These are phyloP conservation scores for Microascus cirrosus DNA, from an alignment of 2,329 filamentous ascomycete species.

Conservation along the genomic window DNA sequence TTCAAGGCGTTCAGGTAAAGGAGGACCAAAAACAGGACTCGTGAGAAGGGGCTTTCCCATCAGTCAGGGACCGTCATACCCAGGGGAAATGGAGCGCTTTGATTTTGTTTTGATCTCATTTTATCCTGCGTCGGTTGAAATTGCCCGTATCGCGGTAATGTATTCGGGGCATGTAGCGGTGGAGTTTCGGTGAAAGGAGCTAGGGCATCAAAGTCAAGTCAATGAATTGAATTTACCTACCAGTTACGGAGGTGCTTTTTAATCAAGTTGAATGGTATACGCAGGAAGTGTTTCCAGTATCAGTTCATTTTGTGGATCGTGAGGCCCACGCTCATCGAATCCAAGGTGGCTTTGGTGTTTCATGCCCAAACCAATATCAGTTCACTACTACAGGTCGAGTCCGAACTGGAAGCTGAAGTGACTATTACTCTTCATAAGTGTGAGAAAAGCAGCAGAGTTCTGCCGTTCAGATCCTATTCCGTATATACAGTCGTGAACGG, in stretches of 20 bases:
- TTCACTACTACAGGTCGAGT: too few relatives aligned
- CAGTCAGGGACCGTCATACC: slow-evolving; percentile 1
- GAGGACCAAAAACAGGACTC: neutral
- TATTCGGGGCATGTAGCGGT: neutral
- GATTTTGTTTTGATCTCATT: slow-evolving; percentile 1
- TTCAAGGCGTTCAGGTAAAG: neutral
- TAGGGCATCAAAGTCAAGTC: neutral
- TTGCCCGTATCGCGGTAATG: neutral
- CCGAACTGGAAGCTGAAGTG: too few relatives aligned
- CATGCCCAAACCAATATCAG: too few relatives aligned
- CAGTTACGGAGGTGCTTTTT: neutral
- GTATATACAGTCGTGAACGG: too few relatives aligned
- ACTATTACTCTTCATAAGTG: too few relatives aligned
- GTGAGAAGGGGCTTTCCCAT: neutral
- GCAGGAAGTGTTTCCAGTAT: too few relatives aligned
- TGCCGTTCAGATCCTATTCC: too few relatives aligned
- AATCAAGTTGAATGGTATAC: neutral
- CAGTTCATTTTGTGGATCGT: too few relatives aligned
- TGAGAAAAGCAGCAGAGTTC: too few relatives aligned
- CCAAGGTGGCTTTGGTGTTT: too few relatives aligned
- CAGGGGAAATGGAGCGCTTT: neutral
- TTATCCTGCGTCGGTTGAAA: neutral
- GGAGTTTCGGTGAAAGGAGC: neutral
- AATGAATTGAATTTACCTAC: neutral
- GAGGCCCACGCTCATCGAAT: too few relatives aligned